Evolutionary conservation across 768 basidiomycete genomes (phyloP).

Genomic region (Boletus patriciae): DNA sequence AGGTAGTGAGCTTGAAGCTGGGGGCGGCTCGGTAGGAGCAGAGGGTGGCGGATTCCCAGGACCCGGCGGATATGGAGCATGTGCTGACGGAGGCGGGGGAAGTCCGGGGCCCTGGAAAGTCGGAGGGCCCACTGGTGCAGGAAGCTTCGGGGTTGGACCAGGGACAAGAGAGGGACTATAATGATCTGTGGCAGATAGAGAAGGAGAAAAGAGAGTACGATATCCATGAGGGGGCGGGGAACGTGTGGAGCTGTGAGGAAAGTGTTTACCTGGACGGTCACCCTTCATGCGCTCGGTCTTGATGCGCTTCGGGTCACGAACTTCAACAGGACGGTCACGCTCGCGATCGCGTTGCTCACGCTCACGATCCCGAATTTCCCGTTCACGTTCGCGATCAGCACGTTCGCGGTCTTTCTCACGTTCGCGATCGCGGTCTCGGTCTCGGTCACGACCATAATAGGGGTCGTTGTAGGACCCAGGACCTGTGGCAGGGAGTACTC

Average conservation of each 20-base stretch:
- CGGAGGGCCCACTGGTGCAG: conserved; percentile 29
- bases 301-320: conserved; percentile 59
- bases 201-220: conserved; percentile 24
- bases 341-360: conserved; percentile 45
- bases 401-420: conserved; percentile 43
- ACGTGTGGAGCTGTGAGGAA: conserved; percentile 23
- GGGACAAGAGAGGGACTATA: conserved; percentile 40
- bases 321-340: conserved; percentile 47
- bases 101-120: conserved; percentile 39
- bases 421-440: conserved; percentile 41
- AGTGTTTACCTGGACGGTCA: conserved; percentile 43
- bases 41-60: conserved; percentile 36
- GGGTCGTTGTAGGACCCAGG: conserved; percentile 37
- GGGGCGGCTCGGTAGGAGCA: conserved; percentile 24
- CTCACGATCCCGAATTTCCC: conserved; percentile 38
- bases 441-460: conserved; percentile 41
- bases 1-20: conserved; percentile 26
- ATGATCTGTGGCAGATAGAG: conserved; percentile 31
- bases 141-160: conserved; percentile 40
- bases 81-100: conserved; percentile 35
- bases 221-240: conserved; percentile 37
- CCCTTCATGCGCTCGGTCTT: conserved; percentile 53
- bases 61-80: conserved; percentile 32
- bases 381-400: conserved; percentile 37
- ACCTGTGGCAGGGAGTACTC: conserved; percentile 29